Evolutionary conservation across 148 eudicot species (phyloP).

Genomic region (Selenicereus undatus): DNA sequence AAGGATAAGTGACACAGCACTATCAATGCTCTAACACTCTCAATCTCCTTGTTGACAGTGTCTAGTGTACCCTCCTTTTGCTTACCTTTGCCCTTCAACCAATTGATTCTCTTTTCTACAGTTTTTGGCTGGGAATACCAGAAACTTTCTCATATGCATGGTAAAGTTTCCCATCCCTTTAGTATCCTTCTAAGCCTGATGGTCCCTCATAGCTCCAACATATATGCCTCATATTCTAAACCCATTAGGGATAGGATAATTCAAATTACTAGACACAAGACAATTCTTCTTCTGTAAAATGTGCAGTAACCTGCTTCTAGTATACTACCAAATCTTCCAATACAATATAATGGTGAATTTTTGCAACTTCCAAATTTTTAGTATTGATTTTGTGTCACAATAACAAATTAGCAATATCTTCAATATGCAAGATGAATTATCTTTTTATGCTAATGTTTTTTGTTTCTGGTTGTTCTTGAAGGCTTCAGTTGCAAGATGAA

Average conservation of each 20-base stretch:
- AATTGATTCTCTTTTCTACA: neutral
- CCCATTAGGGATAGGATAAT: neutral
- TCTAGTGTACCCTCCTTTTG: neutral
- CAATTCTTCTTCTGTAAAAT: neutral
- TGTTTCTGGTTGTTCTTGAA: conserved; percentile 31
- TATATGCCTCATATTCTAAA: neutral
- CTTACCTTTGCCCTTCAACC: neutral
- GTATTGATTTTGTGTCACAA: neutral
- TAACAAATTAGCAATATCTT: neutral
- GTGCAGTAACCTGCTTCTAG: neutral
- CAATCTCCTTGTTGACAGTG: neutral
- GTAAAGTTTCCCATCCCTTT: neutral
- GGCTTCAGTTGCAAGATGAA: conserved; percentile 84
- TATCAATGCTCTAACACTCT: neutral
- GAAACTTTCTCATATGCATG: neutral
- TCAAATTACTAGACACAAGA: neutral
- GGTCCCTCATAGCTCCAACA: neutral
- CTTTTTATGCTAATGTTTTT: neutral
- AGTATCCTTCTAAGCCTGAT: neutral
- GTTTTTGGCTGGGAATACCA: too few species aligned
- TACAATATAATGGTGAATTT: neutral
- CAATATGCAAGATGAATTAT: neutral
- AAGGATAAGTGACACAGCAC: too few species aligned
- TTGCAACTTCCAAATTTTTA: neutral
- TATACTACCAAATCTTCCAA: neutral